These are phyloP conservation scores for Suillus clintonianus DNA, from an alignment of 768 basidiomycete genomes.

Conservation along the genomic window DNA sequence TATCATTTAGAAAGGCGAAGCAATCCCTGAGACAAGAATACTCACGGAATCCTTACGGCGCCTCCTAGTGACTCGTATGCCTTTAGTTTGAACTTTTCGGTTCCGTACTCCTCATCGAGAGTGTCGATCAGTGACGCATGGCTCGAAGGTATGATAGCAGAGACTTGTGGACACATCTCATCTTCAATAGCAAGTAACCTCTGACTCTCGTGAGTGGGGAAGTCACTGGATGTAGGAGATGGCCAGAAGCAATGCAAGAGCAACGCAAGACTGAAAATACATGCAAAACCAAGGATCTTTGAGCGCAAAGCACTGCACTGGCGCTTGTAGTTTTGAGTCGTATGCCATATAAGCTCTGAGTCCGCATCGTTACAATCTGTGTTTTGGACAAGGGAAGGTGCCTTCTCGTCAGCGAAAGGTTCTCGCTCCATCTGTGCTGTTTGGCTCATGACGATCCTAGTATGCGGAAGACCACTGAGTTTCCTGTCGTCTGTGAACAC, in stretches of 20 bases:
- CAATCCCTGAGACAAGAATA: neutral
- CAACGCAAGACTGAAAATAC: slow-evolving; percentile 14
- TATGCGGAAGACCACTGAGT: slow-evolving; percentile 8
- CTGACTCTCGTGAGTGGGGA: neutral
- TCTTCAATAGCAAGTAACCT: neutral
- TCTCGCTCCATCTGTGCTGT: neutral
- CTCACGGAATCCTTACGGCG: slow-evolving; percentile 36
- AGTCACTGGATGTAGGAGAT: neutral
- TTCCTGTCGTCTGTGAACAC: slow-evolving; percentile 10
- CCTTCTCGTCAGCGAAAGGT: slow-evolving; percentile 5
- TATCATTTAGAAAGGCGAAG: neutral
- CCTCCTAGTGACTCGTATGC: slow-evolving; percentile 36
- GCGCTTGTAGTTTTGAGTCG: neutral
- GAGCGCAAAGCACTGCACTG: neutral
- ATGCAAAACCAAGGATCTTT: neutral
- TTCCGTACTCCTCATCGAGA: slow-evolving; percentile 26
- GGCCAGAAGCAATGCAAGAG: slow-evolving; percentile 10
- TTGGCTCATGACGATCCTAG: slow-evolving; percentile 5
- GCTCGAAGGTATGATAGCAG: slow-evolving; percentile 12
- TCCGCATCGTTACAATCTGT: slow-evolving; percentile 10
- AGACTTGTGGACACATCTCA: slow-evolving; percentile 28
- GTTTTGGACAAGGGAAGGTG: neutral
- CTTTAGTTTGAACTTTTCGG: slow-evolving; percentile 27
- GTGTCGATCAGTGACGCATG: slow-evolving; percentile 19
- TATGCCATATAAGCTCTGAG: slow-evolving; percentile 7